These are phyloP conservation scores for Phaseolus lunatus DNA, from an alignment of 306 rosid species.

Conservation along the genomic window DNA sequence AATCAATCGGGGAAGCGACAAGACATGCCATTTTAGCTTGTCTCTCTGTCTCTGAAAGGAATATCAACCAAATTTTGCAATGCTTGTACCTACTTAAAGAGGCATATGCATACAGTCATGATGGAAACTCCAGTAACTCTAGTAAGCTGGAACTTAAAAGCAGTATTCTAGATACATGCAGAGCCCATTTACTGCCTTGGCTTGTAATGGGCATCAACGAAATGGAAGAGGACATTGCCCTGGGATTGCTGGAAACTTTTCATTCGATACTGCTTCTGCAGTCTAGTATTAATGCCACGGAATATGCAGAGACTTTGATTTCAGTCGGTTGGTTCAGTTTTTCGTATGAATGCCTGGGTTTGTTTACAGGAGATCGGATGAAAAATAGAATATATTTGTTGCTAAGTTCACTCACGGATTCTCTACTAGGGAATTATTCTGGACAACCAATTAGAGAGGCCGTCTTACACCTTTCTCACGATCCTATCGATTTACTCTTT, in stretches of 20 bases:
- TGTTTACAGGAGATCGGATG: constrained; percentile 76
- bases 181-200: constrained; percentile 78
- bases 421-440: constrained; percentile 69
- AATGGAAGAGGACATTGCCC: constrained; percentile 77
- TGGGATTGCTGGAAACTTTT: constrained; percentile 79
- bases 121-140: constrained; percentile 53
- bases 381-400: constrained; percentile 76
- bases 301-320: constrained; percentile 65
- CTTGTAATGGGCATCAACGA: constrained; percentile 61
- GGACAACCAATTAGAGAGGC: constrained; percentile 80
- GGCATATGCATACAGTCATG: constrained; percentile 68
- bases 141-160: constrained; percentile 54
- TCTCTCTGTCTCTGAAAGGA: constrained; percentile 61
- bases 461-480: constrained; percentile 68
- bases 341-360: constrained; percentile 87
- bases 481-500: constrained; percentile 82
- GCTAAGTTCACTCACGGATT: constrained; percentile 79
- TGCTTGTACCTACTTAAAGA: constrained; percentile 81
- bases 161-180: constrained; percentile 62
- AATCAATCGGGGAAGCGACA: constrained; percentile 62
- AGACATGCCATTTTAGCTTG: constrained; percentile 71
- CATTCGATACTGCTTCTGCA: constrained; percentile 73
- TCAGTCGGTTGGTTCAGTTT: constrained; percentile 84
- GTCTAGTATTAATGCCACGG: constrained; percentile 49
- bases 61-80: constrained; percentile 66